Percentiles rank a stretch among this genome's conserved stretches.
Conservation (phyloP, 1,284 basidiomycete species). For the Pulveroboletus sp. region DNA sequence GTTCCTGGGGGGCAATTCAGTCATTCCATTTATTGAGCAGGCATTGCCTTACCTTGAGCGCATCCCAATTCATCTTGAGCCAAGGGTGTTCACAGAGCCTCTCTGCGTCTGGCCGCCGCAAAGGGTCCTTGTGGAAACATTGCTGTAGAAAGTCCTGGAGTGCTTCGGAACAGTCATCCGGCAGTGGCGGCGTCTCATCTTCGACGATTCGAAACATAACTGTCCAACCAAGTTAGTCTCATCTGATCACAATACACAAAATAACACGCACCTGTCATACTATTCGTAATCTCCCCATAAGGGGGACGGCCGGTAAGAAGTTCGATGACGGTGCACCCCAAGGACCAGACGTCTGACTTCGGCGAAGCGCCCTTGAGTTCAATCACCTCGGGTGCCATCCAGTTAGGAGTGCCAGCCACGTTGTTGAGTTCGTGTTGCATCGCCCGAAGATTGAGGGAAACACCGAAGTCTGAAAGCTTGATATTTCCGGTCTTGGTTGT, state of each 20-base stretch:
- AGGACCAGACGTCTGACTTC: conserved; percentile 88
- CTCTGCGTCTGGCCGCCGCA: conserved; percentile 76
- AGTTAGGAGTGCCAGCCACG: conserved; percentile 93
- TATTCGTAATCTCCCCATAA: conserved; percentile 82
- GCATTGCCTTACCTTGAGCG: conserved; percentile 59
- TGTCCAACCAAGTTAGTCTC: conserved; percentile 29
- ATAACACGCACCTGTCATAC: conserved; percentile 67
- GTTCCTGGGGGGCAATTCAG: conserved; percentile 45
- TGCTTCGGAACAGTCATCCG: conserved; percentile 69
- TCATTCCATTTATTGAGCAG: not conserved
- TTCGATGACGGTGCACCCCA: conserved; percentile 93
- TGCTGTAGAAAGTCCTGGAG: conserved; percentile 75
- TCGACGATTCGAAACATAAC: conserved; percentile 97
- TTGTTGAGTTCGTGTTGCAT: conserved; percentile 87
- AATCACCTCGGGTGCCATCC: conserved; percentile 98
- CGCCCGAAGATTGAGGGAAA: conserved; percentile 96
- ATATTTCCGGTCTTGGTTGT: conserved; percentile 97
- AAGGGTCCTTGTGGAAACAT: conserved; percentile 90
- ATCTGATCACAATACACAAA: conserved; percentile 3
- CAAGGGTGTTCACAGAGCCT: conserved; percentile 86
- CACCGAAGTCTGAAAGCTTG: conserved; percentile 97
- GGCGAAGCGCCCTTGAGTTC: conserved; percentile 73
- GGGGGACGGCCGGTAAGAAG: conserved; percentile 89
- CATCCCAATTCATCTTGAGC: conserved; percentile 78
- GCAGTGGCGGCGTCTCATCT: conserved; percentile 83